These are phyloP conservation scores for Suhomyces panamericanus DNA, from an alignment of 1,139 yeast genomes.

Conservation along the genomic window DNA sequence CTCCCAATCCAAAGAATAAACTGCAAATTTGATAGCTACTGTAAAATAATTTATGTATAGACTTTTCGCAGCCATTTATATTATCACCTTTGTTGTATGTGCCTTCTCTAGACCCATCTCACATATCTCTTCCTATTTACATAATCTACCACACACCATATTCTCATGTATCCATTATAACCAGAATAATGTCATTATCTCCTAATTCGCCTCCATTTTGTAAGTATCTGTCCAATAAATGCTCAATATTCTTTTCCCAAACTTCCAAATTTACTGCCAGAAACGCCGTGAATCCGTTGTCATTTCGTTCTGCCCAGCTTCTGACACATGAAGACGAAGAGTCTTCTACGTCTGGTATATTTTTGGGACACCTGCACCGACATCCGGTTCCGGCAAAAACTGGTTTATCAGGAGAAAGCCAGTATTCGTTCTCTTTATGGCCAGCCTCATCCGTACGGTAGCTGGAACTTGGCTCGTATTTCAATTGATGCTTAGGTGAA, in stretches of 20 bases:
- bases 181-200: constrained; percentile 16
- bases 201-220: constrained; percentile 33
- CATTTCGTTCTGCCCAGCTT: constrained; percentile 52
- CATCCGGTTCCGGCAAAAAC: constrained; percentile 70
- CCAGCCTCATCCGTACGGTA: constrained; percentile 7
- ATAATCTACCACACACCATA: no score
- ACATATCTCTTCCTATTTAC: no score
- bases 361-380: constrained; percentile 74
- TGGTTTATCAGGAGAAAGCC: constrained; percentile 50
- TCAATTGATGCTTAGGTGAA: constrained; percentile 46
- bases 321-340: constrained; percentile 53
- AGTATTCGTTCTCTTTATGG: constrained; percentile 28
- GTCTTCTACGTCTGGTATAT: constrained; percentile 54
- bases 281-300: constrained; percentile 31
- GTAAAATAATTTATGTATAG: no score
- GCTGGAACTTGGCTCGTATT: constrained; percentile 34
- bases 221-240: constrained; percentile 26
- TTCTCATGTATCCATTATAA: not conserved
- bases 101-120: no score
- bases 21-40: no score
- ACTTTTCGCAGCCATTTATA: no score
- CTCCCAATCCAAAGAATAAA: no score
- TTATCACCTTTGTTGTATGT: no score
- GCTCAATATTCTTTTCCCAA: constrained; percentile 33
- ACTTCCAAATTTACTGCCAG: constrained; percentile 34